These are phyloP conservation scores for Cubamyces sp. DNA, from an alignment of 768 basidiomycete genomes.

Conservation along the genomic window DNA sequence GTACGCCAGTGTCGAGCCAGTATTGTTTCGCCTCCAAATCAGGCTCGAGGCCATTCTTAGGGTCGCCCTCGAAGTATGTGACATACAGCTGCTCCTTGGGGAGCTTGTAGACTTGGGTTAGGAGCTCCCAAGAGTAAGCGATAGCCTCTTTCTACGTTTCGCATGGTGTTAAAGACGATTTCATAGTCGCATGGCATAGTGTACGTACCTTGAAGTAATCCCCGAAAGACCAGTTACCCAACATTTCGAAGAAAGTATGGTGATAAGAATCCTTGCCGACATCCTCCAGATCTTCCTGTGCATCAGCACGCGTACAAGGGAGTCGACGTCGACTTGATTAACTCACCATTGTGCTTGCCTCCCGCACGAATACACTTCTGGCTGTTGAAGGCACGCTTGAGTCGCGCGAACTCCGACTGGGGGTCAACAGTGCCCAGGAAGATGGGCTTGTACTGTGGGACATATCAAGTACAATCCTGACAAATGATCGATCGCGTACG, in stretches of 20 bases:
- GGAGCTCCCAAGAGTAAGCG: slow-evolving; percentile 89
- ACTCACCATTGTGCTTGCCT: slow-evolving; percentile 94
- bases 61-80: slow-evolving; percentile 96
- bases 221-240: slow-evolving; percentile 99
- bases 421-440: slow-evolving; percentile 99
- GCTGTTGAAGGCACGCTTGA: slow-evolving; percentile 92
- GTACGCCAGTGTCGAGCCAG: slow-evolving; percentile 89
- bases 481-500: slow-evolving; percentile 16
- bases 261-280: slow-evolving; percentile 99
- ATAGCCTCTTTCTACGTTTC: slow-evolving; percentile 84
- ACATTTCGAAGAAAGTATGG: slow-evolving; percentile 98
- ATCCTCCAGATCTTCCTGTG: slow-evolving; percentile 85
- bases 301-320: slow-evolving; percentile 5
- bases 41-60: slow-evolving; percentile 79
- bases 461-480: not conserved
- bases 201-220: slow-evolving; percentile 95
- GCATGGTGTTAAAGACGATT: not conserved
- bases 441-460: slow-evolving; percentile 85
- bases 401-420: slow-evolving; percentile 84
- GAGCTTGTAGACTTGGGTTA: slow-evolving; percentile 87
- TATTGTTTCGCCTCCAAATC: slow-evolving; percentile 86
- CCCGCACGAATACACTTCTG: slow-evolving; percentile 99
- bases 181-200: not conserved
- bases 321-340: slow-evolving; percentile 10
- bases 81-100: slow-evolving; percentile 93